Evolutionary conservation across 805 yeast species (phyloP), one percentile per base, ranked within the genome.

Genomic region (Phaffomyces antillensis): DNA sequence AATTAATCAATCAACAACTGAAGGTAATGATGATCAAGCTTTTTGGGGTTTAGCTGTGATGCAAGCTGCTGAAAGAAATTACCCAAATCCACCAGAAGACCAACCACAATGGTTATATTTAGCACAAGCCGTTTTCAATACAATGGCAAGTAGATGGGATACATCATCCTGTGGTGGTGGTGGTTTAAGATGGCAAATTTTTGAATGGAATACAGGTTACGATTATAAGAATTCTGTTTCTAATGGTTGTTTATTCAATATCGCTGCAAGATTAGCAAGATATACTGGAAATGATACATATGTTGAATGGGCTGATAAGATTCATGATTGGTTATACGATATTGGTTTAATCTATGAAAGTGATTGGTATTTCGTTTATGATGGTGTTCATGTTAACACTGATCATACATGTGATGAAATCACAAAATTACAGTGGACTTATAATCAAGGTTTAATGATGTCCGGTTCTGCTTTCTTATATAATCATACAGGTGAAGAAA

Each of bases 21-120:
- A 87, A 64, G 96, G 96, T 64, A 87, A 87, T 60, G 96, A 87
- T 71, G 96, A 87, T 71, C 96, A 87, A 66, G 95, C 86, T 0
- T 84, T 88, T 60, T 87, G 96, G 96, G 96, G 95, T 1, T 70
- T 88, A 39, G 83, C 93, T 2, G 93, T 72, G 3, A 81, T 87
- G 85, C 79, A 75, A 16, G 96, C 96, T 1, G 83, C 88, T 2
- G 96, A 87, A 59, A 75, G 85, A 59, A 84, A 84, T 65, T 88
- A 88, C 64, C 70, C 86, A 7, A 84, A 86, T 56, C 89, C 90
- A 1, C 68, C 76, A 63, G 47, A 53, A 1, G 71, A 66, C 31
- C 65, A 75, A 45, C 84, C 85, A 26, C 76, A 77, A 51, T 87
- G 96, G 95, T 71, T 86, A 36, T 76, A 81, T 30, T 64, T 86